Percentiles rank a stretch among this genome's conserved stretches.
Conservation (phyloP, 2,329 filamentous ascomycete genomes). For the Verticillium nonalfalfae region DNA sequence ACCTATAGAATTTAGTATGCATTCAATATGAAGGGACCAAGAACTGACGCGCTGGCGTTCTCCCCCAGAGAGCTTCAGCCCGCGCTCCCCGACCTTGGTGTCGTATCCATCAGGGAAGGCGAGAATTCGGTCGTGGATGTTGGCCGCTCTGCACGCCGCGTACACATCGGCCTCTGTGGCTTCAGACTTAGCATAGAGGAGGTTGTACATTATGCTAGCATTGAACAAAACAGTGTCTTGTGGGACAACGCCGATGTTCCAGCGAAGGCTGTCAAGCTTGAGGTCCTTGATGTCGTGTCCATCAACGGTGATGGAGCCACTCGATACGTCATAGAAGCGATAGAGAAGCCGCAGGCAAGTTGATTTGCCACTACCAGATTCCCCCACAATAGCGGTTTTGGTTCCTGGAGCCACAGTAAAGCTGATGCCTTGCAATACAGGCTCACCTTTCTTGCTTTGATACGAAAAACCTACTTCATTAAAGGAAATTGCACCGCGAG, state of each 20-base stretch:
- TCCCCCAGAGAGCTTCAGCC: slow-evolving; percentile 50
- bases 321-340: slow-evolving; percentile 42
- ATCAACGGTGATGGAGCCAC: slow-evolving; percentile 38
- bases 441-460: slow-evolving; percentile 26
- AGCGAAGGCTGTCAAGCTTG: slow-evolving; percentile 30
- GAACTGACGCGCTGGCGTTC: slow-evolving; percentile 47
- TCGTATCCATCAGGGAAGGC: slow-evolving; percentile 46
- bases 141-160: slow-evolving; percentile 44
- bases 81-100: slow-evolving; percentile 47
- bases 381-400: slow-evolving; percentile 38
- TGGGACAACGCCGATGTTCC: slow-evolving; percentile 36
- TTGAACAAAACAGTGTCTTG: slow-evolving; percentile 43
- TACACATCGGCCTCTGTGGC: slow-evolving; percentile 43
- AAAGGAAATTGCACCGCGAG: slow-evolving; percentile 32
- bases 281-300: slow-evolving; percentile 36
- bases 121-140: slow-evolving; percentile 48
- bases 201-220: slow-evolving; percentile 48
- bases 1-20: slow-evolving; percentile 19
- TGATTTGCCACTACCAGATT: slow-evolving; percentile 40
- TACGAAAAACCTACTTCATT: slow-evolving; percentile 37
- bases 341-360: slow-evolving; percentile 42
- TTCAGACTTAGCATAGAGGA: slow-evolving; percentile 42
- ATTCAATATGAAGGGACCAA: slow-evolving; percentile 3
- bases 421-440: slow-evolving; percentile 29
- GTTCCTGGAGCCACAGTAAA: slow-evolving; percentile 36